Evolutionary conservation across 352 stramenopile genomes (phyloP), one percentile per base, ranked within the genome.

Genomic region (Phytopythium helicoides): DNA sequence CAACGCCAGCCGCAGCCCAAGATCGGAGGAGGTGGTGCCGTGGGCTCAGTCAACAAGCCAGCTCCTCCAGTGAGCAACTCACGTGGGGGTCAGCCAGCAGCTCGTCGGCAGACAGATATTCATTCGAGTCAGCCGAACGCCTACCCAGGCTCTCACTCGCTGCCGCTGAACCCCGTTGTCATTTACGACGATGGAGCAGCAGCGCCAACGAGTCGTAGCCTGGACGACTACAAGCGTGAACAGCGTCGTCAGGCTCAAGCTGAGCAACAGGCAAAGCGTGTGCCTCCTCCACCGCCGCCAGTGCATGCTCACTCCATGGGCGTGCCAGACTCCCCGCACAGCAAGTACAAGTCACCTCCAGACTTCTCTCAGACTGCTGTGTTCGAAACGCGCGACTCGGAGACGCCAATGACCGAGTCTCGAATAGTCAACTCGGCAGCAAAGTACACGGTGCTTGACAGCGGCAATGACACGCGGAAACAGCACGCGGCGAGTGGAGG

Each of bases 381-480:
- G 28, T 68, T 58, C 28, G 58, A 61, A 22, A 52, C 36, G 16
- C 63, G 62, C 7, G 60, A 70, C 15, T 76, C 63, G 15, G 59
- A 72, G 42, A 65, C 50, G 11, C 48, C 59, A 33, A 45, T 70
- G 47, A 58, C 35, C 7, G 53, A 61, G 18, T 52, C 54, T 2
- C 49, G 53, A 28, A 49, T 55, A 39, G 35, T 51, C 7, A 41
- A 54, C 10, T 56, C 44, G 14, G 39, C 50, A 7, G 40, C 44
- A 31, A 47, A 42, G 15, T 59, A 18, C 52, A 11, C 38, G 12
- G 34, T 14, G 21, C 36, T 53, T 14, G 34, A 41, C 16, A 3
- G 22, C 21, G 31, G 3, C 22, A 7, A 15, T 18, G 37, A 47
- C 1, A 42, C 37, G 28, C 37, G 39, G 23, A 47, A 38, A 21